A percentile compares a stretch with the other conserved stretches of the same genome.
Conservation (phyloP, 306 rosid species). For the Medicago lupulina region DNA sequence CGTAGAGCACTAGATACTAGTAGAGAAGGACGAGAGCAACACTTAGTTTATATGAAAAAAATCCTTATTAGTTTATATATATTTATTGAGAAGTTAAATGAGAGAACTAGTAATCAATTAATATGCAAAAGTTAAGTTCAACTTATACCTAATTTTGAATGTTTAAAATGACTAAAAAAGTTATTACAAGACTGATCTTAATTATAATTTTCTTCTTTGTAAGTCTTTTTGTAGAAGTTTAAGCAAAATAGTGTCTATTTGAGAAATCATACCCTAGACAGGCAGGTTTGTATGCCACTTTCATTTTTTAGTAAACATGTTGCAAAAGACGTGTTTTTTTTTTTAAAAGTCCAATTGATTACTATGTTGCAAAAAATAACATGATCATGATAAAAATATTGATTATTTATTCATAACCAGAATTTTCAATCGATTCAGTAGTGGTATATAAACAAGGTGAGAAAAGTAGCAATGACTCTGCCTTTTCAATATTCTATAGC, state of each 20-base stretch:
- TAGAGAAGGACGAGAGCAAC: constrained; percentile 79
- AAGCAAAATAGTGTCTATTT: neutral
- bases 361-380: neutral
- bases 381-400: neutral
- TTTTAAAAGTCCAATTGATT: too few species aligned
- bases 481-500: neutral
- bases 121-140: too few species aligned
- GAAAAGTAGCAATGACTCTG: neutral
- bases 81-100: too few species aligned
- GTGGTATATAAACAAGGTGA: neutral
- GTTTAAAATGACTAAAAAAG: neutral
- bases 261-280: neutral
- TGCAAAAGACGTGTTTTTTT: too few species aligned
- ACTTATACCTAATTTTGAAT: neutral
- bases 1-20: constrained; percentile 72
- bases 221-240: neutral
- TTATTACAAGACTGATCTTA: neutral
- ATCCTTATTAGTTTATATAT: too few species aligned
- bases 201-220: neutral
- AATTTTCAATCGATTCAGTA: too few species aligned
- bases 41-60: constrained; percentile 52
- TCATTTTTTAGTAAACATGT: neutral
- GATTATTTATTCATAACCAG: too few species aligned
- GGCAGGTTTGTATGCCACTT: neutral
- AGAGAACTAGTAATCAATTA: too few species aligned